Conservation (phyloP, 345 rosid genomes). For the Rubroshorea leprosula region DNA sequence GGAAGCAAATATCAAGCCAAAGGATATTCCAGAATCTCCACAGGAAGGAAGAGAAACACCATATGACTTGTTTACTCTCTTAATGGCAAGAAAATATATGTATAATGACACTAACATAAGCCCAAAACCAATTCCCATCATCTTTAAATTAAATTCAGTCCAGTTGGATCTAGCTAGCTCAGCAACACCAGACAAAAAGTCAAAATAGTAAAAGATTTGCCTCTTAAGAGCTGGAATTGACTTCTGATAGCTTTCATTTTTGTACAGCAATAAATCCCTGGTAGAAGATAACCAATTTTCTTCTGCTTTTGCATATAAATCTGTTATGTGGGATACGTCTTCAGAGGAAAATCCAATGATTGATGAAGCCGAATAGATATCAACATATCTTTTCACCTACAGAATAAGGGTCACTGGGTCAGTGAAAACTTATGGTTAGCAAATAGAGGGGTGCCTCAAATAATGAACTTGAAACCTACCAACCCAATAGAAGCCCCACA, state of each 20-base stretch:
- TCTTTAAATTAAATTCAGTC: constrained; percentile 80
- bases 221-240: constrained; percentile 30
- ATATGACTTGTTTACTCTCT: constrained; percentile 25
- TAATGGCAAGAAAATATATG: constrained; percentile 38
- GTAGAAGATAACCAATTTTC: constrained; percentile 37
- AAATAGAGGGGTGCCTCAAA: constrained; percentile 9
- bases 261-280: constrained; percentile 22
- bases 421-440: constrained; percentile 7
- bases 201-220: constrained; percentile 51
- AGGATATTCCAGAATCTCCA: constrained; percentile 36
- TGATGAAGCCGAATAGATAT: constrained; percentile 79
- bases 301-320: constrained; percentile 59
- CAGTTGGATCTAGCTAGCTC: constrained; percentile 91
- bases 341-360: constrained; percentile 91
- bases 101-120: constrained; percentile 54
- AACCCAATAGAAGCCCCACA: background rate
- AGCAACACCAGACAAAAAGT: constrained; percentile 61
- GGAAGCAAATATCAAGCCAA: constrained; percentile 37
- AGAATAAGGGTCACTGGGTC: constrained; percentile 10
- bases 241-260: constrained; percentile 30
- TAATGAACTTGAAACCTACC: background rate
- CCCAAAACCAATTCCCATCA: constrained; percentile 76
- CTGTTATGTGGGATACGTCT: constrained; percentile 54
- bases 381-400: constrained; percentile 89
- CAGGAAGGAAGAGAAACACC: constrained; percentile 20